These are phyloP conservation scores for Talaromyces islandicus DNA, from an alignment of 2,329 filamentous ascomycete species.

Conservation along the genomic window DNA sequence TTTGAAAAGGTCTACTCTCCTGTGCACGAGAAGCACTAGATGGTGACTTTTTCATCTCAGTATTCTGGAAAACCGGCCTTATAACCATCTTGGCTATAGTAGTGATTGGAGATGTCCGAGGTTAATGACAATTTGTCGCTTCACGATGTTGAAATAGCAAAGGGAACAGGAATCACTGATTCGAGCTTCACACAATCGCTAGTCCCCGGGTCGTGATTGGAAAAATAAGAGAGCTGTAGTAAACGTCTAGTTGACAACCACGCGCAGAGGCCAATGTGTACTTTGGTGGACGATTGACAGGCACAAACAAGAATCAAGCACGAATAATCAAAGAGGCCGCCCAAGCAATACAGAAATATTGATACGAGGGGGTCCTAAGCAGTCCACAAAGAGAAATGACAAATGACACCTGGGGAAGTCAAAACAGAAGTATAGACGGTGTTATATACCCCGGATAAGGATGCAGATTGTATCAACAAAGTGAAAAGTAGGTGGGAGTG, in stretches of 20 bases:
- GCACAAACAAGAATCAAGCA: not conserved
- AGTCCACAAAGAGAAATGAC: not conserved
- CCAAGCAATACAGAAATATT: not conserved
- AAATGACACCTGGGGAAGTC: not conserved
- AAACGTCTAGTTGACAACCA: not conserved
- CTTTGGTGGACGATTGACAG: not conserved
- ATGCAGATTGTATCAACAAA: not conserved
- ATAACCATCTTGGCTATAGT: constrained; percentile 2
- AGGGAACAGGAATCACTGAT: too few relatives aligned
- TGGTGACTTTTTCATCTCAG: not conserved
- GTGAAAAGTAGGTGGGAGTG: not conserved
- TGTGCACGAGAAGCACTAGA: not conserved
- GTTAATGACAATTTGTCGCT: not conserved
- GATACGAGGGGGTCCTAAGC: not conserved
- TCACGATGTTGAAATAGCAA: not conserved
- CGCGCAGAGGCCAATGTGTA: not conserved
- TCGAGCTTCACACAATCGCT: too few relatives aligned
- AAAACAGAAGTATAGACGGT: not conserved
- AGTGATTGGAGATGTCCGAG: not conserved
- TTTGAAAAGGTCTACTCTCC: constrained; percentile 5
- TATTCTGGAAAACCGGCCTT: not conserved
- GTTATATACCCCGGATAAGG: not conserved
- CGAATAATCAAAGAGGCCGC: not conserved
- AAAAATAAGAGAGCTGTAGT: too few relatives aligned
- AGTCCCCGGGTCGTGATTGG: too few relatives aligned